phyloP scores from a whole-genome alignment of 1,284 basidiomycete species.

The Pseudozyma sp. region DNA sequence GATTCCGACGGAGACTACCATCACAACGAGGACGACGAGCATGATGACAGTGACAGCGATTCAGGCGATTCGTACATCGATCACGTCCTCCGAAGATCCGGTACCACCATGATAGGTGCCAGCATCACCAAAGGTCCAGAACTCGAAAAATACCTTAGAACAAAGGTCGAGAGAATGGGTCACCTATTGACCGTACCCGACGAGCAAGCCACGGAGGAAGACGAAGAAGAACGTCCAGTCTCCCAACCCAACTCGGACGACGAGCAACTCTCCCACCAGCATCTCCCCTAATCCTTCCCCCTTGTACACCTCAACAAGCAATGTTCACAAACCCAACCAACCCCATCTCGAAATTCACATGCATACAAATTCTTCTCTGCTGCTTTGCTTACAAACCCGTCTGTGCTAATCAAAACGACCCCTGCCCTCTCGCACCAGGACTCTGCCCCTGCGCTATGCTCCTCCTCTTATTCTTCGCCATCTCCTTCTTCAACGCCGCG shows the following conservation, averaged over 20 bases:
- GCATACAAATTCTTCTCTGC: background rate
- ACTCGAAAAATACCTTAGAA: slow-evolving; percentile 92
- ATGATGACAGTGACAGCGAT: slow-evolving; percentile 29
- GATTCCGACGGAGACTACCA: slow-evolving; percentile 13
- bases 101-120: slow-evolving; percentile 86
- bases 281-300: background rate
- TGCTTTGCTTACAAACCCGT: background rate
- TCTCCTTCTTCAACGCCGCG: slow-evolving; percentile 94
- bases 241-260: slow-evolving; percentile 39
- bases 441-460: slow-evolving; percentile 70
- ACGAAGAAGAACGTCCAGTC: slow-evolving; percentile 4
- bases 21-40: slow-evolving; percentile 20
- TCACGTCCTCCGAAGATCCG: slow-evolving; percentile 73
- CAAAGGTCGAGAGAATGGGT: slow-evolving; percentile 96
- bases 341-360: too few species aligned
- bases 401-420: slow-evolving; percentile 19
- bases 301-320: background rate
- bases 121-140: slow-evolving; percentile 84
- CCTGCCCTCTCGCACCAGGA: slow-evolving; percentile 29
- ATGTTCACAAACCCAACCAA: background rate
- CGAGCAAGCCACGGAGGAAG: background rate
- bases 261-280: background rate
- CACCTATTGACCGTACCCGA: slow-evolving; percentile 81
- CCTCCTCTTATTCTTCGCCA: slow-evolving; percentile 98
- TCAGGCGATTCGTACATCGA: slow-evolving; percentile 59